Percentiles rank a stretch among this genome's conserved stretches.
These are phyloP conservation scores for Lagenaria siceraria DNA, from an alignment of 306 rosid species.

Conservation along the genomic window DNA sequence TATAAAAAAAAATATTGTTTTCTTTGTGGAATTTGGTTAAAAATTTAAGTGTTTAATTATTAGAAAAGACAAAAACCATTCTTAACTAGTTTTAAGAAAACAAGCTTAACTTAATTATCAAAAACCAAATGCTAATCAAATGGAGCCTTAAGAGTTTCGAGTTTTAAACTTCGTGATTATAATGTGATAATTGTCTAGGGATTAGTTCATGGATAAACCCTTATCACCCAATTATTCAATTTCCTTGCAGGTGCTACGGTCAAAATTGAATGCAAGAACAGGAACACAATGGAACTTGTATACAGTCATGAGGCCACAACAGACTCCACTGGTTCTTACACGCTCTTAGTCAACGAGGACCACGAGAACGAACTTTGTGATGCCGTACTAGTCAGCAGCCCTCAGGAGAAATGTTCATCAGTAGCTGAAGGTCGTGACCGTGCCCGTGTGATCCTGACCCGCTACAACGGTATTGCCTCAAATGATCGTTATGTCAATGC, in stretches of 20 bases:
- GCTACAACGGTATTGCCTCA: slow-evolving; percentile 60
- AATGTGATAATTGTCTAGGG: no score
- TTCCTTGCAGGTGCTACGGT: slow-evolving; percentile 59
- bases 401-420: slow-evolving; percentile 23
- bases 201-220: neutral
- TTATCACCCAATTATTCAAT: neutral
- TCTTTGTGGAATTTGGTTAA: neutral
- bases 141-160: no score
- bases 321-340: slow-evolving; percentile 47
- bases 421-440: slow-evolving; percentile 58
- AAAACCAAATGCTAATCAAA: neutral
- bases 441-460: slow-evolving; percentile 69
- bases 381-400: slow-evolving; percentile 57
- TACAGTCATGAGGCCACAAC: slow-evolving; percentile 46
- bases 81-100: neutral
- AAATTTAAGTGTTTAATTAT: no score
- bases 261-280: slow-evolving; percentile 55
- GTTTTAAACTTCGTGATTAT: neutral
- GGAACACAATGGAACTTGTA: slow-evolving; percentile 13
- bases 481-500: slow-evolving; percentile 49
- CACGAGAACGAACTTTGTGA: slow-evolving; percentile 56
- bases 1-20: no score
- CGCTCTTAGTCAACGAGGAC: slow-evolving; percentile 40
- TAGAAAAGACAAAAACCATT: neutral
- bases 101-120: neutral